A percentile compares a stretch with the other conserved stretches of the same genome.
Conservation (phyloP, 2,329 filamentous ascomycete genomes). For the Talaromyces sp. region DNA sequence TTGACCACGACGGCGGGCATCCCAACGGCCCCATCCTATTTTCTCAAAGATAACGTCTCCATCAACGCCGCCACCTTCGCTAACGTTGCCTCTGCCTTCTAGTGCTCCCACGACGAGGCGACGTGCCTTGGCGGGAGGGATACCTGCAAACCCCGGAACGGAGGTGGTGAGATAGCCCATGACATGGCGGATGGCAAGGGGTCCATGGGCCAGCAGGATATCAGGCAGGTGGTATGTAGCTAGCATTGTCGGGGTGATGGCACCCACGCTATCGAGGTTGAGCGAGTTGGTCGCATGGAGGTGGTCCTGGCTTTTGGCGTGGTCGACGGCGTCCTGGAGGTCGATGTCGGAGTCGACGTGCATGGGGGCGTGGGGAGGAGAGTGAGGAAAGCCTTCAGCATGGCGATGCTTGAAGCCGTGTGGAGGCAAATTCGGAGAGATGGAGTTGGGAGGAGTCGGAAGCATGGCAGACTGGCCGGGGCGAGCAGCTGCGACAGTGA, state of each 20-base stretch:
- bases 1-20: conserved; percentile 71
- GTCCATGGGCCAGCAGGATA: conserved; percentile 84
- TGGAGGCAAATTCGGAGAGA: conserved; percentile 80
- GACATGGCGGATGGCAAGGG: conserved; percentile 88
- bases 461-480: conserved; percentile 46
- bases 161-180: conserved; percentile 92
- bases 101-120: conserved; percentile 87
- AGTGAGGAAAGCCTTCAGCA: conserved; percentile 28
- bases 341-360: conserved; percentile 82
- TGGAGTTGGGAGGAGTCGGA: conserved; percentile 90
- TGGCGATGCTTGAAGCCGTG: conserved; percentile 61
- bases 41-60: conserved; percentile 72
- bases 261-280: conserved; percentile 67
- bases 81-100: conserved; percentile 66
- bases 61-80: conserved; percentile 50
- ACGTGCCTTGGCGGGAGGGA: conserved; percentile 83
- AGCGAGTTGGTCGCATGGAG: conserved; percentile 32
- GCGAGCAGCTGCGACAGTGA: conserved; percentile 31
- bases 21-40: conserved; percentile 96
- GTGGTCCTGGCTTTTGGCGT: conserved; percentile 40
- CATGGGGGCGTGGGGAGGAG: conserved; percentile 42
- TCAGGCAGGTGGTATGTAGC: conserved; percentile 86
- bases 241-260: conserved; percentile 79
- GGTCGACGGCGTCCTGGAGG: conserved; percentile 64
- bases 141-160: conserved; percentile 85